Evolutionary conservation across 108 stramenopile genomes (phyloP), one percentile per base, ranked within the genome.

Genomic region (Skeletonema tropicum): DNA sequence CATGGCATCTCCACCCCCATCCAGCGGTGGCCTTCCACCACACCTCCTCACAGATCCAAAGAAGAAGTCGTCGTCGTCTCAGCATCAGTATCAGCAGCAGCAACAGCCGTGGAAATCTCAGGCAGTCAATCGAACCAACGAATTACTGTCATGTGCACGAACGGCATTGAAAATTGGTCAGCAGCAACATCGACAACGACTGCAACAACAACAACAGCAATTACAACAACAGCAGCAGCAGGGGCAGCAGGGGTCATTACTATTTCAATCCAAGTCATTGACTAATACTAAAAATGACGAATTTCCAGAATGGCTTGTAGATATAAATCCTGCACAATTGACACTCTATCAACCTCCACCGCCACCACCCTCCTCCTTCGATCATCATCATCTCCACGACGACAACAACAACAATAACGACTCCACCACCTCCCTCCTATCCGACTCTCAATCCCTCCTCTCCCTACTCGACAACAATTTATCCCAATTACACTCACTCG

Each of bases 141-240:
- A 95, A 68, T 71, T 95, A 5, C 70, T 95, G 15, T 90, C 94
- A 6, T 89, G 89, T 55, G 90, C 90, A 21, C 88, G 90, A 49
- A 92, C 94, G 5, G 87, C 91, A 6, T 70, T 92, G 55, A 88
- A 86, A 71, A 89, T 95, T 15, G 71, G 66, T 10, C 79, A 89
- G 66, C 70, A 81, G 36, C 60, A 81, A 48, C 84, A 69, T 30
- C 73, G 63, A 32, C 68, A 70, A 57, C 70, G 59, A 59, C 77
- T 60, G 63, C 64, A 45, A 5, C 59, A n/a, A n/a, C n/a, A n/a
- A n/a, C n/a, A 49, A 19, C 9, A 23, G 10, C 9, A 23, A 9
- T 76, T 88, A 6, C 52, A 25, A n/a, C 0, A 6, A 5, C 23
- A 55, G 10, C 3, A 2, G 7, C 52, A 25, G 23, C 77, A 57